Base-by-base conservation (phyloP, 345 rosid genomes). In the Acer campestre region DNA sequence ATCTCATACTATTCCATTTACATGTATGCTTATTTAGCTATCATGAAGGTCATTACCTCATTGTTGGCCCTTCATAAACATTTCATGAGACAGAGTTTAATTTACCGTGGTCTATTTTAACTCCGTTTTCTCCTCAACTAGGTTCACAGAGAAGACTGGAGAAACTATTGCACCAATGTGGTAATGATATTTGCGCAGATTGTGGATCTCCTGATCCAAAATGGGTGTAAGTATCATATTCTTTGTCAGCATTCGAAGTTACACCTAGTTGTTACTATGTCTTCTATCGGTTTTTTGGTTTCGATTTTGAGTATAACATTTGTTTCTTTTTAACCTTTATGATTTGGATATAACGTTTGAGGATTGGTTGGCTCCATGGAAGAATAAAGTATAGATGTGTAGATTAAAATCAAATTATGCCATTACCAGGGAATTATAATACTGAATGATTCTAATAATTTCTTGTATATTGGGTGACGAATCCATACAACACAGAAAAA, bases 171-270 rank as follows among this genome's bases (percentile, higher is more conserved):
- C 84, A 76, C 73, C 84, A 86, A 73, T 75, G 86, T 38, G 85
- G 93, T 55, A 95, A 95, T 79, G 84, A 67, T 25, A 67, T 53
- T 80, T 95, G 98, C 86, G 98, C 98, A 75, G 98, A 93, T 81
- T 95, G 98, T 87, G 98, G 95, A 62, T 86, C 94, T 44, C 88
- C 98, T 17, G 97, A 93, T 81, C 98, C 98, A 6, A 95, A 93
- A 89, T 95, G 98, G 98, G 98, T 88, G 98, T 95, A 89, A 91
- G 98, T 80, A 14, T 56, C 61, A 27, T 62, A 27, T 31, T n/a
- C 31, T 67, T 14, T 42, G 49, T 27, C 7, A 49, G 48, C 27
- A 10, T 61, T 44, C 48, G 25, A 73, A 73, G 40, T 61, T 5
- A 61, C 23, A 25, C 42, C 31, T 42, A 13, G 67, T 17, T 42